A percentile compares a stretch with the other conserved stretches of the same genome.
Evolutionary conservation across 192 early-diverging fungal genomes (phyloP).

Genomic region (Rhizophagus prolifer): DNA sequence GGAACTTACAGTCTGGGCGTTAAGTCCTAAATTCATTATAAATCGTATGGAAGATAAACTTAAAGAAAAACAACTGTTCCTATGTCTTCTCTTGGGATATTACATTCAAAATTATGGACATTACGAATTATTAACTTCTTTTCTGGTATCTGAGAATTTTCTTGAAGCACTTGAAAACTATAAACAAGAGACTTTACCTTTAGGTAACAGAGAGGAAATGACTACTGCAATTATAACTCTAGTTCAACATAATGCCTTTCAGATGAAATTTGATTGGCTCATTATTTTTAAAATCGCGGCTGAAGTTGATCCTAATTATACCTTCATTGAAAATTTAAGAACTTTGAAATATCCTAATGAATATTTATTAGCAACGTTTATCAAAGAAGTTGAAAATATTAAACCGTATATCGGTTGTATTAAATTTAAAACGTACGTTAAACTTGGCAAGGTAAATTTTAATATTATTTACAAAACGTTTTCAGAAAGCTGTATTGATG

Average conservation of each 20-base stretch:
- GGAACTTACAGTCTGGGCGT: not conserved
- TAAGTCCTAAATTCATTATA: not conserved
- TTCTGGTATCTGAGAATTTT: too few relatives aligned
- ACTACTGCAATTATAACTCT: not conserved
- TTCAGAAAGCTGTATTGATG: not conserved
- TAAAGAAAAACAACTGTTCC: not conserved
- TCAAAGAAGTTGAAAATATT: not conserved
- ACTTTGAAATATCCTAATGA: not conserved
- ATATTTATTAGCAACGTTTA: not conserved
- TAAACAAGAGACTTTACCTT: too few relatives aligned
- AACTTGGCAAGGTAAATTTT: not conserved
- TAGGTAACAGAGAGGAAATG: too few relatives aligned
- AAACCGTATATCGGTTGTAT: not conserved
- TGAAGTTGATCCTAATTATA: not conserved
- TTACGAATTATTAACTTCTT: not conserved
- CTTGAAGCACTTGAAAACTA: too few relatives aligned
- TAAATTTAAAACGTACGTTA: not conserved
- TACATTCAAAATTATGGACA: not conserved
- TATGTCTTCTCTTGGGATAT: not conserved
- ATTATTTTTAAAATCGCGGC: not conserved
- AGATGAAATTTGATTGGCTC: not conserved
- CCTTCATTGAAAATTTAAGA: not conserved
- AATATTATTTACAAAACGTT: not conserved
- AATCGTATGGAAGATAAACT: not conserved
- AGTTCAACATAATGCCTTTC: not conserved